Base-by-base conservation (phyloP, 1,284 basidiomycete species). In the Marasmius oreades region DNA sequence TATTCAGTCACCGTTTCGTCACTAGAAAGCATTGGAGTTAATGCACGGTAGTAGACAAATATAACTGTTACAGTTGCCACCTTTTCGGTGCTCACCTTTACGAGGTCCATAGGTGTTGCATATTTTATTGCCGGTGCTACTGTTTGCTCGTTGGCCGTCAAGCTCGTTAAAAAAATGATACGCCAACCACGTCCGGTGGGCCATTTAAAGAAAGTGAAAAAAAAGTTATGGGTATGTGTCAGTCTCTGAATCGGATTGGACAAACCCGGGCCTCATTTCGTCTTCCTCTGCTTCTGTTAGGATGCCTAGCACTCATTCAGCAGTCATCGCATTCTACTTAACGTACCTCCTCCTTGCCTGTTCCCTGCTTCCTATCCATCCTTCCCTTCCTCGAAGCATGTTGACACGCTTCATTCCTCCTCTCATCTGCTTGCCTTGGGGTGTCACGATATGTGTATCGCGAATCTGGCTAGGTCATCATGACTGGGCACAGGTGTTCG, bases 221-320 rank as follows among this genome's bases (percentile, higher is more conserved):
- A n/a, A 73, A 51, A 74, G 80, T 4, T 90, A 86, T 66, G 88
- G 88, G 88, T 88, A 62, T 45, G 81, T 68, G 56, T 51, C 24
- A 12, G 66, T 59, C 24, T 46, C 31, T n/a, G n/a, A n/a, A n/a
- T n/a, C n/a, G n/a, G n/a, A n/a, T n/a, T n/a, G n/a, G n/a, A n/a
- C n/a, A n/a, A n/a, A n/a, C n/a, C n/a, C n/a, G n/a, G n/a, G n/a
- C n/a, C n/a, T n/a, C n/a, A n/a, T n/a, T n/a, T n/a, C n/a, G n/a
- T n/a, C n/a, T n/a, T n/a, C n/a, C n/a, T n/a, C n/a, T n/a, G 24
- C 42, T 52, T 39, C 44, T 8, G 14, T 59, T 43, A 92, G 91
- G 2, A 94, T 95, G 92, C 93, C 93, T 3, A 92, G 88, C 53
- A 95, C 93, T 2, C 93, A 95, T 68, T 89, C 91, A 3, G 88